Base-by-base conservation (phyloP, 768 basidiomycete species). In the Astraeus odoratus region DNA sequence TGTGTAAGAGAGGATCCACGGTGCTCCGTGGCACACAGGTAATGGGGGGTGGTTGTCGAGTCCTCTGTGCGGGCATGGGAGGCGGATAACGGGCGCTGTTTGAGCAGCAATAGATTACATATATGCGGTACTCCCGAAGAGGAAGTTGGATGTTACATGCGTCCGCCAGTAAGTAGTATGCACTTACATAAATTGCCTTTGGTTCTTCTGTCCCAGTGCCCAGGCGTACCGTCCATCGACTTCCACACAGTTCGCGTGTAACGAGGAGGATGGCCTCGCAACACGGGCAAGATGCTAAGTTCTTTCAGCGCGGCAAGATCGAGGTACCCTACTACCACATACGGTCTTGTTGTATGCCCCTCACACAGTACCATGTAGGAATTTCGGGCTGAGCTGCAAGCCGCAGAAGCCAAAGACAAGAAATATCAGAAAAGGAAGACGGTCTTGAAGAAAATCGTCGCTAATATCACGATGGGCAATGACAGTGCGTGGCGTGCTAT, bases 401-500 rank as follows among this genome's bases (percentile, higher is more conserved):
- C 88, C 38, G 86, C 89, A 8, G 91, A 92, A 63, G 74, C 84
- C 51, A 96, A 96, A 68, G 96, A 99, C 75, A 99, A 97, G 76
- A 95, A 93, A 57, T 98, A 78, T 53, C 70, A 80, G 54, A 94
- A 94, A 67, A 79, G 93, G 57, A 98, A 93, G 77, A 93, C 81
- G 0, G 86, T 90, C 16, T 68, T 98, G 56, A 98, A 99, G 77
- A 95, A 94, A 73, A 86, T 97, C 49, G 92, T 97, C 10, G 96
- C 96, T 33, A 97, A 97, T 66, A 98, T 98, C 65, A 99, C 96
- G 3, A 98, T 99, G 94, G 96, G 96, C 35, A 96, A 93, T 60
- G 94, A 98, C 67, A 94, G 95, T 96, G 61, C 68, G 92, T 80
- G 51, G 43, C 49, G 51, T 30, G 39, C 46, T 38, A 44, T 41